phyloP scores from a whole-genome alignment of 1,139 yeast species.

The Blastobotrys ciferrii region DNA sequence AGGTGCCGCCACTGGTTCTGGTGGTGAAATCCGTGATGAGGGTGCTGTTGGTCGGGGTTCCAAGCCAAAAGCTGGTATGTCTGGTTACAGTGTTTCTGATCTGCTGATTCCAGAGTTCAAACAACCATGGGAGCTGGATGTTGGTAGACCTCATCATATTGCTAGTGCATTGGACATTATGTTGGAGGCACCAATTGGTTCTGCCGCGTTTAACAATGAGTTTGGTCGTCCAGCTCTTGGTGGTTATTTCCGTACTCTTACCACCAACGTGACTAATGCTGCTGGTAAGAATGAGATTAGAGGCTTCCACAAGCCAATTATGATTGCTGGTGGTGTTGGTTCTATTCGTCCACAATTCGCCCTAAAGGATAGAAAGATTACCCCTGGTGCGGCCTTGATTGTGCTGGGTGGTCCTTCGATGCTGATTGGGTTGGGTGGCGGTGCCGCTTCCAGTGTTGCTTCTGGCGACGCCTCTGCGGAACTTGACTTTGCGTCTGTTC shows the following conservation, averaged over 20 bases:
- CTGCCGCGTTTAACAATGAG: conserved; percentile 98
- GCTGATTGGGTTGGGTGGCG: conserved; percentile 99
- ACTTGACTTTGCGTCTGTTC: conserved; percentile 97
- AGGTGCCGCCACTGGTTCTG: conserved; percentile 99
- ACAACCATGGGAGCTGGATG: conserved; percentile 92
- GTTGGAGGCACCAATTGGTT: conserved; percentile 96
- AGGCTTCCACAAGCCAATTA: conserved; percentile 98
- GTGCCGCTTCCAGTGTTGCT: conserved; percentile 95
- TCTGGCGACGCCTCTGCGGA: conserved; percentile 96
- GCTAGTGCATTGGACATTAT: conserved; percentile 91
- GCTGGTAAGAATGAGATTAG: conserved; percentile 72
- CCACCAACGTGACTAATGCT: conserved; percentile 66
- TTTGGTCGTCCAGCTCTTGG: conserved; percentile 97
- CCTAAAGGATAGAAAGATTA: conserved; percentile 78
- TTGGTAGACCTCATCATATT: conserved; percentile 91
- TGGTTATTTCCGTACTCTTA: conserved; percentile 94
- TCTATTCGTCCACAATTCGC: conserved; percentile 92
- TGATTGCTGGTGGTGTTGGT: conserved; percentile 99
- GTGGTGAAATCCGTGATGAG: conserved; percentile 99
- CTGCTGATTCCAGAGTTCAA: conserved; percentile 76
- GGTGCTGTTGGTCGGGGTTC: conserved; percentile 99
- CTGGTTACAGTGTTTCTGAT: conserved; percentile 93
- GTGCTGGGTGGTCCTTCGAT: conserved; percentile 98
- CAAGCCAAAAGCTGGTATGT: conserved; percentile 90
- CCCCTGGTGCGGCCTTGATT: conserved; percentile 89